Evolutionary conservation across 2,329 filamentous ascomycete species (phyloP), one percentile per base, ranked within the genome.

Genomic region (Blumeriella jaapii): DNA sequence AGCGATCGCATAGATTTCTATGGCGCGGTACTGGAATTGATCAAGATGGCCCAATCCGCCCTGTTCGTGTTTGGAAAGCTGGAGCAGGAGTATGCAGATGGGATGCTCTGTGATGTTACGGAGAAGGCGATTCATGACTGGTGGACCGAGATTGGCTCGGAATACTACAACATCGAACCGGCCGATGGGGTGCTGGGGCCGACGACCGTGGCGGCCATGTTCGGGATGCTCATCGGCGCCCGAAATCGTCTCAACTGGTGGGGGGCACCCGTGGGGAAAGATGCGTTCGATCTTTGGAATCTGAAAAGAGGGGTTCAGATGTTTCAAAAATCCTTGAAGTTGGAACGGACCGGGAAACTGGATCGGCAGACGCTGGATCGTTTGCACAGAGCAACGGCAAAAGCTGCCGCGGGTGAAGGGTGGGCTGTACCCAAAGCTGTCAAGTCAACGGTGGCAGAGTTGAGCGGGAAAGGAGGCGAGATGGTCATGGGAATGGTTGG

Each of bases 401-500:
- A 94, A 56, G 86, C 85, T 19, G 87, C 86, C 2, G 82, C 80
- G 32, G 81, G 84, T 20, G 86, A 95, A 54, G 82, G 81, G 2
- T 95, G 89, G 84, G 82, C 80, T 11, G 83, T 93, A n/a, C 83
- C 86, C 32, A 80, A 84, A 52, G 87, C 89, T 12, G 85, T 98
- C 51, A 96, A 96, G 56, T 93, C 85, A 3, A 95, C 89, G 0
- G 82, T 96, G 29, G 86, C 82, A 12, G 91, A 95, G 58, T 74
- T 98, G 24, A 85, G 85, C 47, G 89, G 91, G 10, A 94, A 95
- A 56, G 80, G 89, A 34, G 87, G 87, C 30, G 89, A 95, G 57
- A 82, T 95, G 61, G 80, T 95, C 29, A 85, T 93, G 66, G 87
- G 85, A n/a, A 93, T 93, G 67, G 86, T 94, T 5, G 82, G 78